Evolutionary conservation across 2,329 filamentous ascomycete genomes (phyloP), one percentile per base, ranked within the genome.

Genomic region (Bretziella fagacearum): DNA sequence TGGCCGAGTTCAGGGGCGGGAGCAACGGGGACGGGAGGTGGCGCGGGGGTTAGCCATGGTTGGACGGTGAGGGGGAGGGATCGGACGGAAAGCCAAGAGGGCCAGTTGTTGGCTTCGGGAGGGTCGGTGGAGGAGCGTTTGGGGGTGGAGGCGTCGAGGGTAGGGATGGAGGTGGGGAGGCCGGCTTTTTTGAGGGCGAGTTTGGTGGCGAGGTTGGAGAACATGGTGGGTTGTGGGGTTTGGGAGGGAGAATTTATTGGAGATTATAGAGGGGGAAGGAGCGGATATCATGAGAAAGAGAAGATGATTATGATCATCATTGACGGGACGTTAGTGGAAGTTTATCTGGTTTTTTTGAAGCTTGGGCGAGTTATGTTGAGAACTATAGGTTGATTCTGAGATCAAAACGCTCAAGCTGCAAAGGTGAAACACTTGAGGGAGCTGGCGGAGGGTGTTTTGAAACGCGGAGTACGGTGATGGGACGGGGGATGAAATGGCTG

Each of bases 131-230:
- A 51, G 57, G 30, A 47, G 7, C 39, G 37, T 46, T 51, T 23
- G 25, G 49, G 33, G 47, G 60, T 35, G 47, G 59, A 50, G 51
- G 43, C 39, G 47, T 52, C 43, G 51, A 67, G 61, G 57, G 68
- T 62, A 48, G 76, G 60, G 40, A 65, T 59, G 53, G 74, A 62
- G 58, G 63, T 68, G 32, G 69, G 65, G 47, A 77, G 58, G 56
- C 73, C 73, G 44, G 66, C 66, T 56, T 73, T 74, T 53, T 65
- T 71, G 54, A 77, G 63, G 51, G 72, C 73, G 53, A 76, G 60
- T 59, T 77, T 77, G 39, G 72, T 71, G 13, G 68, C 66, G 48
- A 77, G 60, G 53, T 63, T 69, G 54, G 68, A 67, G 56, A 77
- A 66, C 73, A 76, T 77, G 47, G 55, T 60, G 56, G 46, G 40